Evolutionary conservation across 1,284 basidiomycete genomes (phyloP).

Genomic region (Ceratobasidium sp.): DNA sequence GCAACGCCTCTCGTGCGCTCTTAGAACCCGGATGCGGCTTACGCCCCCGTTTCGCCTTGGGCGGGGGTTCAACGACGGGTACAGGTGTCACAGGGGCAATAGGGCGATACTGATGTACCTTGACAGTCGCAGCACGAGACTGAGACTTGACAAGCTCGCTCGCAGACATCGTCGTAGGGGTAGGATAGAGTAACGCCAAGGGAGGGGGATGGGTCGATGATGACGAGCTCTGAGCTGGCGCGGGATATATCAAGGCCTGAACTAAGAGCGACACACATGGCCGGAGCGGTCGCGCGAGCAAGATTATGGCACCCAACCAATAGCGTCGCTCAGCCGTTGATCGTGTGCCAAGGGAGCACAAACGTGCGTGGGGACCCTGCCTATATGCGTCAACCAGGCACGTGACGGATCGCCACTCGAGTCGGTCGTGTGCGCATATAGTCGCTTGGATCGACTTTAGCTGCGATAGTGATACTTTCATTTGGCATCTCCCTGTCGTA

Average conservation of each 20-base stretch:
- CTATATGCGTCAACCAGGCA: conserved; percentile 38
- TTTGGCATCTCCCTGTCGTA: no score
- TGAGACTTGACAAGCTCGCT: conserved; percentile 45
- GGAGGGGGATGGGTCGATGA: no score
- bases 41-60: conserved; percentile 46
- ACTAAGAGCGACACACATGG: conserved; percentile 25
- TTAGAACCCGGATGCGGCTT: conserved; percentile 47
- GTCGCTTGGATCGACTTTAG: neutral
- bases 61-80: conserved; percentile 32
- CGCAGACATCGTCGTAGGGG: conserved; percentile 35
- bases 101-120: conserved; percentile 18
- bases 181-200: neutral
- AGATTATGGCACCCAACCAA: conserved; percentile 22
- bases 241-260: conserved; percentile 6
- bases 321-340: conserved; percentile 19
- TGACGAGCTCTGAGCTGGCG: neutral
- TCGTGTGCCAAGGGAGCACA: conserved; percentile 43
- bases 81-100: conserved; percentile 41
- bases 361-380: conserved; percentile 37
- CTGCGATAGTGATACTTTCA: no score
- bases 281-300: conserved; percentile 46
- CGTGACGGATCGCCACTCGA: conserved; percentile 10
- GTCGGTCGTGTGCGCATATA: conserved; percentile 23
- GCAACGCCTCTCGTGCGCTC: conserved; percentile 50
- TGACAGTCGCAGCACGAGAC: conserved; percentile 4